A percentile compares a stretch with the other conserved stretches of the same genome.
These are phyloP conservation scores for Candida glaebosa DNA, from an alignment of 805 yeast genomes.

Conservation along the genomic window DNA sequence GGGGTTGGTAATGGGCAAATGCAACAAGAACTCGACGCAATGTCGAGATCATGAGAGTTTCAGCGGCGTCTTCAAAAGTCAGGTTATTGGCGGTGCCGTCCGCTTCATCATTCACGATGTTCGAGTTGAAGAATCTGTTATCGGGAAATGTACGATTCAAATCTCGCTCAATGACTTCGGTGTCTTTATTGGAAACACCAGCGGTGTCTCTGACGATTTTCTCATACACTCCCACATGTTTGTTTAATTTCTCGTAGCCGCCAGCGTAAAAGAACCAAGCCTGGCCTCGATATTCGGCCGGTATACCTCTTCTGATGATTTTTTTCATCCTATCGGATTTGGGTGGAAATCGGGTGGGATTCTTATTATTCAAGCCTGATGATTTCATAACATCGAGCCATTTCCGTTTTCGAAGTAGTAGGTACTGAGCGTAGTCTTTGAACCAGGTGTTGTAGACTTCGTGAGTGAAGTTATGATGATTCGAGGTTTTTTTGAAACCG, in stretches of 20 bases:
- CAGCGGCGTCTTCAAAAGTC: constrained; percentile 26
- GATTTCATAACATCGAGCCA: constrained; percentile 70
- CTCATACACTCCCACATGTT: constrained; percentile 73
- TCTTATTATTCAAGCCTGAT: constrained; percentile 51
- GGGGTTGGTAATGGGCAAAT: constrained; percentile 81
- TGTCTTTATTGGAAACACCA: constrained; percentile 60
- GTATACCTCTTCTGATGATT: constrained; percentile 86
- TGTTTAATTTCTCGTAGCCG: constrained; percentile 70
- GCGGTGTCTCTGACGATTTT: constrained; percentile 57
- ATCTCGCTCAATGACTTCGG: constrained; percentile 93
- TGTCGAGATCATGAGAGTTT: constrained; percentile 64
- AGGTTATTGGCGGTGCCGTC: not conserved
- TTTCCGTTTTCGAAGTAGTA: constrained; percentile 63
- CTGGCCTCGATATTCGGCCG: constrained; percentile 95
- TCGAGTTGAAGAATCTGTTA: constrained; percentile 69
- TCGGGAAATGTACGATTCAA: constrained; percentile 94
- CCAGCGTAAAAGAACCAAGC: constrained; percentile 96
- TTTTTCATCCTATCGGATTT: constrained; percentile 74
- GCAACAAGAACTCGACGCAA: constrained; percentile 79
- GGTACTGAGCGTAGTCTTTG: constrained; percentile 58
- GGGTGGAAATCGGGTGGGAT: constrained; percentile 71
- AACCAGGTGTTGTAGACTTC: constrained; percentile 75
- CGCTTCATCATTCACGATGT: constrained; percentile 8
- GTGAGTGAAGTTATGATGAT: constrained; percentile 42
- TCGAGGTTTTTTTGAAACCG: constrained; percentile 75